Evolutionary conservation across 2,329 filamentous ascomycete genomes (phyloP).

Genomic region (Chrysoporthe austroafricana): DNA sequence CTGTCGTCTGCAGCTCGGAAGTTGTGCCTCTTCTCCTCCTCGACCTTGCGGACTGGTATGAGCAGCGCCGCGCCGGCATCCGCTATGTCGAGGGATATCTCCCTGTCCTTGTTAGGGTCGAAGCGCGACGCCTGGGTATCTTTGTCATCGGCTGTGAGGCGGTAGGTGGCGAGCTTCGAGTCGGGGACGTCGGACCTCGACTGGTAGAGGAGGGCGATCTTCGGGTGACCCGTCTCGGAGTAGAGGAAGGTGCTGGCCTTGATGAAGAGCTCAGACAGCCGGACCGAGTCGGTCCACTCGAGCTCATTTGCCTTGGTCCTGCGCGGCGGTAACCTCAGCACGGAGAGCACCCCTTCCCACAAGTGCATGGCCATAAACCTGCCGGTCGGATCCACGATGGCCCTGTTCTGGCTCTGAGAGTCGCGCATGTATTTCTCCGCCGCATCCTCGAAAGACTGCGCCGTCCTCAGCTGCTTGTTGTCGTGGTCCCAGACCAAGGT

Average conservation of each 20-base stretch:
- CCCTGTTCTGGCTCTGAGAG: slow-evolving; percentile 80
- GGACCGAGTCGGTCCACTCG: slow-evolving; percentile 57
- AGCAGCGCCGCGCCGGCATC: slow-evolving; percentile 63
- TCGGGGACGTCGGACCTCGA: slow-evolving; percentile 55
- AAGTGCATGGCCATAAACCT: slow-evolving; percentile 61
- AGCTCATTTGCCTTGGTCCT: slow-evolving; percentile 51
- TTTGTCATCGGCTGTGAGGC: slow-evolving; percentile 61
- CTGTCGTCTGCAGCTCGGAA: slow-evolving; percentile 55
- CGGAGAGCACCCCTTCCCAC: slow-evolving; percentile 63
- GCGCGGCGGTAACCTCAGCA: slow-evolving; percentile 54
- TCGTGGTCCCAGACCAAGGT: slow-evolving; percentile 79
- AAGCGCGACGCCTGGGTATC: slow-evolving; percentile 59
- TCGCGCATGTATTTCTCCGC: slow-evolving; percentile 70
- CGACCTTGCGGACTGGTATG: slow-evolving; percentile 62
- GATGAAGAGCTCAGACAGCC: slow-evolving; percentile 63
- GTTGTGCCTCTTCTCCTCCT: slow-evolving; percentile 64
- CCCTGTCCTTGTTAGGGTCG: slow-evolving; percentile 57
- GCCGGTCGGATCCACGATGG: slow-evolving; percentile 80
- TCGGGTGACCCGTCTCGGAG: slow-evolving; percentile 61
- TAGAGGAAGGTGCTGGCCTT: slow-evolving; percentile 61
- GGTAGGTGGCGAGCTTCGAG: slow-evolving; percentile 61
- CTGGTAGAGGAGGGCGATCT: slow-evolving; percentile 63
- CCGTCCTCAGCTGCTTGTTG: slow-evolving; percentile 53
- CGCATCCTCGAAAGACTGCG: slow-evolving; percentile 55
- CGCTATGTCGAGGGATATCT: slow-evolving; percentile 55